These are phyloP conservation scores for Ceratocystis eucalypticola DNA, from an alignment of 2,329 filamentous ascomycete genomes.

Conservation along the genomic window DNA sequence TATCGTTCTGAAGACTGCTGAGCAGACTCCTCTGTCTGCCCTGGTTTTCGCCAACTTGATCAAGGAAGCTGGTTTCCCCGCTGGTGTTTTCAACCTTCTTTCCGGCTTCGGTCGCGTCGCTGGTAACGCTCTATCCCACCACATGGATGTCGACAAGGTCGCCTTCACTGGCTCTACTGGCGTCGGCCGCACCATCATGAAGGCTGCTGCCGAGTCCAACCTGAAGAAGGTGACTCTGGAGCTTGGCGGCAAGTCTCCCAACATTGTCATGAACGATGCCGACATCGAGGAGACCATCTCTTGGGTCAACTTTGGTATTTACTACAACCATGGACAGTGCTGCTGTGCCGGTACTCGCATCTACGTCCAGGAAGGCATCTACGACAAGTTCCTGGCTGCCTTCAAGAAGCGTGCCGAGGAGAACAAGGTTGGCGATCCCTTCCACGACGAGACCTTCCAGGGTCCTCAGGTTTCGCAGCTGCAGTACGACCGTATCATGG, in stretches of 20 bases:
- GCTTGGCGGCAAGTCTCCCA: constrained; percentile 54
- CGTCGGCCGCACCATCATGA: constrained; percentile 61
- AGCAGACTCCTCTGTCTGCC: constrained; percentile 38
- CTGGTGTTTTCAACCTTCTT: constrained; percentile 60
- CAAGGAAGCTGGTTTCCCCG: constrained; percentile 58
- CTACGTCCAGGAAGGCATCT: constrained; percentile 41
- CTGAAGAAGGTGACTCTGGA: constrained; percentile 54
- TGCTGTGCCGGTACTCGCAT: constrained; percentile 47
- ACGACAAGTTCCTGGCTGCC: constrained; percentile 41
- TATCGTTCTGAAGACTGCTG: constrained; percentile 40
- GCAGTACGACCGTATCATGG: constrained; percentile 35
- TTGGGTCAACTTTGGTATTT: constrained; percentile 32
- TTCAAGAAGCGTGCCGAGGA: constrained; percentile 37
- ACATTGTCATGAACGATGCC: constrained; percentile 52
- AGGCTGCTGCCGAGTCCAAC: constrained; percentile 49
- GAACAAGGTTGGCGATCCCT: constrained; percentile 29
- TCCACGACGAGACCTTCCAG: constrained; percentile 25
- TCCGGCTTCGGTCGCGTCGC: constrained; percentile 56
- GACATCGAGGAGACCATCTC: constrained; percentile 51
- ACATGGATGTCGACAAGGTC: constrained; percentile 57
- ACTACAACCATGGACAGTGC: constrained; percentile 43
- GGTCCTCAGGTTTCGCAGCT: constrained; percentile 39
- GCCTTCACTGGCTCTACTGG: constrained; percentile 63
- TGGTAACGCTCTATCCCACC: constrained; percentile 51
- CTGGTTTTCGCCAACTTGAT: constrained; percentile 38